Evolutionary conservation across 2,329 filamentous ascomycete genomes (phyloP).

Genomic region (Lecanicillium sp.): DNA sequence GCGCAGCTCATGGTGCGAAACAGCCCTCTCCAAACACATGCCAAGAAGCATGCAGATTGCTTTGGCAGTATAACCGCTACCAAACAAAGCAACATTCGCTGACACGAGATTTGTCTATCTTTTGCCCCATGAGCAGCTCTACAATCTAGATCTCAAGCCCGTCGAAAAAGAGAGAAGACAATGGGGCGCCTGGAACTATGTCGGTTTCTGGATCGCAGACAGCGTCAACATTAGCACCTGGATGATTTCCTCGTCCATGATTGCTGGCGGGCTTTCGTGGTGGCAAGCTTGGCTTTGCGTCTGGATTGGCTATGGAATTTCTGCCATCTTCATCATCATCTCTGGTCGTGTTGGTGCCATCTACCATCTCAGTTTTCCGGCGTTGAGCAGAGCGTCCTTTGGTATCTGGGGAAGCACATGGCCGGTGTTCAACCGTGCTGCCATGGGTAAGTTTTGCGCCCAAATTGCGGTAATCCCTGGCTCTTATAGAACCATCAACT

Average conservation of each 20-base stretch:
- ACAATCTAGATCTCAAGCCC: conserved; percentile 72
- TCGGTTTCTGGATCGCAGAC: conserved; percentile 80
- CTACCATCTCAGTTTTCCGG: conserved; percentile 86
- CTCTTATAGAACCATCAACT: conserved; percentile 4
- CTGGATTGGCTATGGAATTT: conserved; percentile 75
- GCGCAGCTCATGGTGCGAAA: conserved; percentile 65
- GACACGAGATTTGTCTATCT: not conserved
- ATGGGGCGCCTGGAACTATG: conserved; percentile 84
- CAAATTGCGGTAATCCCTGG: no score
- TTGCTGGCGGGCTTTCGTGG: conserved; percentile 71
- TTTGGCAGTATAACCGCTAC: no score
- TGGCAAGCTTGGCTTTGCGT: conserved; percentile 90
- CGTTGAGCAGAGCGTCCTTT: conserved; percentile 69
- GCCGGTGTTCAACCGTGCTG: conserved; percentile 85
- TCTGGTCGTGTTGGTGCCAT: conserved; percentile 78
- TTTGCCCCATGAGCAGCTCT: conserved; percentile 41
- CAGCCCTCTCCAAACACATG: conserved; percentile 1
- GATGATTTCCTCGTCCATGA: conserved; percentile 87
- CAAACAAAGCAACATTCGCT: conserved; percentile 4
- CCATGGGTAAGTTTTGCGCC: conserved; percentile 45
- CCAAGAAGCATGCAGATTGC: not conserved
- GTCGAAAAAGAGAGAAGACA: conserved; percentile 72
- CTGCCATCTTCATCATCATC: conserved; percentile 64
- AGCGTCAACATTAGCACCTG: conserved; percentile 87
- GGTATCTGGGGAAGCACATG: conserved; percentile 85